Evolutionary conservation across 495 filamentous ascomycete species (phyloP).

Genomic region (Cercophora samala): DNA sequence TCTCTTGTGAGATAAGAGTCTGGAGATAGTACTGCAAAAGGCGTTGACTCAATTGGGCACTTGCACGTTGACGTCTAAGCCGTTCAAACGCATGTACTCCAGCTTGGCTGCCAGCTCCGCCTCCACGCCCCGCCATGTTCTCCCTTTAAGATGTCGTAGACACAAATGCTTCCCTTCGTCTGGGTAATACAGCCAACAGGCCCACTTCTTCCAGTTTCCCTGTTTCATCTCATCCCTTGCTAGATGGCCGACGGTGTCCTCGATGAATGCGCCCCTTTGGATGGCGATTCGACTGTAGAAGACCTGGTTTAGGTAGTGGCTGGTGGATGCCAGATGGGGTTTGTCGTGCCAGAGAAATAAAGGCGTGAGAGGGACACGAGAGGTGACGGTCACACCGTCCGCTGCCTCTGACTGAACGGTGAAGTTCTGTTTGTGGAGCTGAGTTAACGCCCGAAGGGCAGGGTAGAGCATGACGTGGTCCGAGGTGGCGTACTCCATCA

Average conservation of each 20-base stretch:
- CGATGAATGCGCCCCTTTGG: conserved; percentile 45
- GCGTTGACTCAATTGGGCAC: neutral
- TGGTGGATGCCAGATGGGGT: conserved; percentile 43
- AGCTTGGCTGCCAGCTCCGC: conserved; percentile 27
- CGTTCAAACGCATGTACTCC: conserved; percentile 30
- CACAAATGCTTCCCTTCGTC: conserved; percentile 39
- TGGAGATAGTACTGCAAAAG: neutral
- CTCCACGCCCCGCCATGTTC: conserved; percentile 42
- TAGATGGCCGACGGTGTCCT: conserved; percentile 46
- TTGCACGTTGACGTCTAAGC: neutral
- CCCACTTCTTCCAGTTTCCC: conserved; percentile 44
- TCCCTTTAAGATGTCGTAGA: conserved; percentile 43
- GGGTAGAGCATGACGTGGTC: conserved; percentile 41
- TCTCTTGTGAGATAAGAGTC: too few species aligned
- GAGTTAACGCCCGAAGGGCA: conserved; percentile 34
- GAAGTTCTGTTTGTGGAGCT: conserved; percentile 39
- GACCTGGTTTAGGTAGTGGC: conserved; percentile 42
- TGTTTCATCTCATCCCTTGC: conserved; percentile 48
- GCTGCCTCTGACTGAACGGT: conserved; percentile 17
- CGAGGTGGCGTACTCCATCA: conserved; percentile 41
- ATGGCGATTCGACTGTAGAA: conserved; percentile 43
- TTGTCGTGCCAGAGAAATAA: conserved; percentile 54
- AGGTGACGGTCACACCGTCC: neutral
- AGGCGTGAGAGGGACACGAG: conserved; percentile 41
- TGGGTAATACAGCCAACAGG: conserved; percentile 49